These are phyloP conservation scores for Fraxinus xanthoxyloides DNA, from an alignment of 305 asterid species.

Conservation along the genomic window DNA sequence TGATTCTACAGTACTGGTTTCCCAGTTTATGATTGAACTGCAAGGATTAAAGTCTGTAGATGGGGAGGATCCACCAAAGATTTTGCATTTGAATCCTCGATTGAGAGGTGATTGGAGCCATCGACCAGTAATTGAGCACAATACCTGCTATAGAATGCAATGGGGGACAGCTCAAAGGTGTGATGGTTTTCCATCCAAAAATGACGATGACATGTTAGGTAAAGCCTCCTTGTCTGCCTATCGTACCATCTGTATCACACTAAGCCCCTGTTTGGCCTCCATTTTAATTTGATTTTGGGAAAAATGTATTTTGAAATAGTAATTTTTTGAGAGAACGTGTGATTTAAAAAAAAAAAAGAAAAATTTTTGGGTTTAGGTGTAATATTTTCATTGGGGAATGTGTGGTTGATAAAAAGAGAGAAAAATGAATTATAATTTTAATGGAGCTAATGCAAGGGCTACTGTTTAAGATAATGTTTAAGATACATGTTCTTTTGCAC, in stretches of 20 bases:
- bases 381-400: too few relatives aligned
- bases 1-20: constrained; percentile 70
- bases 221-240: constrained; percentile 24
- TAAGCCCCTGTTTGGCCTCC: background rate
- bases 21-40: constrained; percentile 87
- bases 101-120: constrained; percentile 96
- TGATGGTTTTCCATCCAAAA: constrained; percentile 79
- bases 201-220: constrained; percentile 83
- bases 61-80: constrained; percentile 98
- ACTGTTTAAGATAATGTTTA: too few relatives aligned
- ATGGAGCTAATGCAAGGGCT: too few relatives aligned
- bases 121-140: constrained; percentile 90
- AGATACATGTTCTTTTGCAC: background rate
- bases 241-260: background rate
- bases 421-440: too few relatives aligned
- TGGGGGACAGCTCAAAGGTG: constrained; percentile 96
- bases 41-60: constrained; percentile 92
- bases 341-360: too few relatives aligned
- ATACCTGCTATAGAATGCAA: constrained; percentile 96
- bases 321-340: too few relatives aligned
- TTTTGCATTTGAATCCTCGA: constrained; percentile 94
- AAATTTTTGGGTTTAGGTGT: too few relatives aligned
- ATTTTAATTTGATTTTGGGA: too few relatives aligned
- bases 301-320: too few relatives aligned
- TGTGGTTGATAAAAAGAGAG: too few relatives aligned